Evolutionary conservation across 2,329 filamentous ascomycete genomes (phyloP), one percentile per base, ranked within the genome.

Genomic region (Pyricularia grisea): DNA sequence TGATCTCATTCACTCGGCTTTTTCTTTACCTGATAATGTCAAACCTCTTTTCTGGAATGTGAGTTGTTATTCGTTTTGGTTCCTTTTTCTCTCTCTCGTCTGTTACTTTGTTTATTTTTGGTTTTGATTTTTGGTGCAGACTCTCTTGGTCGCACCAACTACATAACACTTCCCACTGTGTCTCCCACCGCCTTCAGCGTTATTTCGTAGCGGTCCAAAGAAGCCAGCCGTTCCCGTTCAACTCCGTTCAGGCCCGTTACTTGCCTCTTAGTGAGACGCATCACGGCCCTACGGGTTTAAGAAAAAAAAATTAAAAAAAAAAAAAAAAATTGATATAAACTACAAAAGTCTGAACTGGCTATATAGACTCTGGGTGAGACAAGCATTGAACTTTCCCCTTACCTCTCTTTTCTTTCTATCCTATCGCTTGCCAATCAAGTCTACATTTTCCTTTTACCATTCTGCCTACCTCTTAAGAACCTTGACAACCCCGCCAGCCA

Each of bases 11-110:
- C 25, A 28, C 25, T 63, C 27, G 60, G 60, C 4, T 27, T 30
- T 63, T 28, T 25, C 20, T 23, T 63, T 28, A 50, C 60, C 60
- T 63, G 60, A 63, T 68, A 60, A 78, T 79, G 82, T 75, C 74
- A 69, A 72, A 72, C 70, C 70, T 74, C 28, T 73, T 74, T 71
- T 74, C 73, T 20, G 73, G 73, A 69, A 74, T 74, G 73, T 74
- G 68, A 70, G 73, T 73, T 30, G n/a, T 36, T n/a, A n/a, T 23
- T 23, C n/a, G 10, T 58, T 50, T 30, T 23, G 28, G 1, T 23
- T 58, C 20, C 58, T 42, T n/a, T n/a, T 20, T 20, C 17, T 28
- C 25, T 50, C 11, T 55, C 9, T 28, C 10, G 9, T 58, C 27
- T 30, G 14, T 31, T 17, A 10, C 9, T 7, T 55, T 58, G 23